Evolutionary conservation across 768 basidiomycete species (phyloP).

Genomic region (Daedaleopsis sinensis): DNA sequence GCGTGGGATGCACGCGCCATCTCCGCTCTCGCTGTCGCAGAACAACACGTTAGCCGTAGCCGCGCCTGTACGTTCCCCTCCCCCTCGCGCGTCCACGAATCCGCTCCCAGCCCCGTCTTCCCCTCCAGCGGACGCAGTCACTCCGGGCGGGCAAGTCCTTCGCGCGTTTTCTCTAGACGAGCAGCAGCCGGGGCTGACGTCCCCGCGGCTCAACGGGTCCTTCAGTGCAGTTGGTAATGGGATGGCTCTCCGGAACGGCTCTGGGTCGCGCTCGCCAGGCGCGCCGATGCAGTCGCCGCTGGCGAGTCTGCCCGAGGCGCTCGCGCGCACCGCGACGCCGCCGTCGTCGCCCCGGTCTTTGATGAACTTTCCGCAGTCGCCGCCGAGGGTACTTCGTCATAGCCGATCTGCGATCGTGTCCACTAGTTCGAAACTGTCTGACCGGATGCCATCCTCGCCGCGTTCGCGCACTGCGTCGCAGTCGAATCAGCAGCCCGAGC

Average conservation of each 20-base stretch:
- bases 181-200: background rate
- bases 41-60: constrained; percentile 32
- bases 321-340: constrained; percentile 14
- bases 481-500: background rate
- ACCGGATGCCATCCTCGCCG: constrained; percentile 7
- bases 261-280: background rate
- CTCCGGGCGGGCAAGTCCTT: constrained; percentile 9
- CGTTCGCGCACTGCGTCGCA: constrained; percentile 16
- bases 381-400: constrained; percentile 18
- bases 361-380: constrained; percentile 9
- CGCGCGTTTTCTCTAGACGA: constrained; percentile 19
- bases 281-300: constrained; percentile 17
- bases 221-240: background rate
- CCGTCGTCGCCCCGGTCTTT: constrained; percentile 23
- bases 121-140: constrained; percentile 18
- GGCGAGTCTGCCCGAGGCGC: constrained; percentile 12
- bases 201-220: background rate
- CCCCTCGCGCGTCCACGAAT: constrained; percentile 19
- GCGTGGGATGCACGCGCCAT: constrained; percentile 39
- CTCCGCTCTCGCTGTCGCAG: constrained; percentile 48
- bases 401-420: constrained; percentile 22
- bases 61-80: constrained; percentile 21
- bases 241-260: background rate
- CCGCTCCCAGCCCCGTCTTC: constrained; percentile 20
- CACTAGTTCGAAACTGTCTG: constrained; percentile 13